Evolutionary conservation across 148 eudicot species (phyloP), one percentile per base, ranked within the genome.

Genomic region (Rhododendron henanense): DNA sequence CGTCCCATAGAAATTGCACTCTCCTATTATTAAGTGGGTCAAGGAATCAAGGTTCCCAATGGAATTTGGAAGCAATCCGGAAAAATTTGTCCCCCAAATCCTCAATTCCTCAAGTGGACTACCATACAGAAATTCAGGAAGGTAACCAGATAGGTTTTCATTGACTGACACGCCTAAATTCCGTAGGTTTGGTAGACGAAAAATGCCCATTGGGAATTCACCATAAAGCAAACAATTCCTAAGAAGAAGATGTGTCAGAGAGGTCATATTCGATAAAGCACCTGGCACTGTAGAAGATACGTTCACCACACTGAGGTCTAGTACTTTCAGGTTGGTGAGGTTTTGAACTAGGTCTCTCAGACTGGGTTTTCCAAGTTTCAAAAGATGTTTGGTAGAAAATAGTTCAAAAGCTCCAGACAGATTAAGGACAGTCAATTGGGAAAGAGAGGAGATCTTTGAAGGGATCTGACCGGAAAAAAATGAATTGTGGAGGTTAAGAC

Each of bases 121-220:
- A n/a, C 31, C 9, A 3, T 0, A 1, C 1, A 0, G 2, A 65
- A 65, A 65, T 0, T 65, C 31, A 65, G 31, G 71, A 65, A 65
- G 71, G 6, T n/a, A 7, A n/a, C 71, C 71, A 65, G n/a, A 0
- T 0, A 65, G 71, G 71, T n/a, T n/a, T 23, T n/a, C 31, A 65
- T 65, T 65, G 31, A 28, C 31, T 0, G 0, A 3, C 0, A 0
- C 3, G 21, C 7, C 45, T 25, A 92, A 73, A 3, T 3, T 21
- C 80, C 74, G 81, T 31, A 92, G 89, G 2, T 63, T 77, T n/a
- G 87, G 93, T 53, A 92, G 41, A 0, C 15, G 85, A 33, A 92
- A 90, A 67, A 91, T 73, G 2, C 63, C 65, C n/a, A 4, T 4
- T 39, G 91, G 90, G 8, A 90, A 45, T 8, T 53, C 33, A 61